phyloP scores from a whole-genome alignment of 2,329 filamentous ascomycete genomes.

The Dactylellina sp. region DNA sequence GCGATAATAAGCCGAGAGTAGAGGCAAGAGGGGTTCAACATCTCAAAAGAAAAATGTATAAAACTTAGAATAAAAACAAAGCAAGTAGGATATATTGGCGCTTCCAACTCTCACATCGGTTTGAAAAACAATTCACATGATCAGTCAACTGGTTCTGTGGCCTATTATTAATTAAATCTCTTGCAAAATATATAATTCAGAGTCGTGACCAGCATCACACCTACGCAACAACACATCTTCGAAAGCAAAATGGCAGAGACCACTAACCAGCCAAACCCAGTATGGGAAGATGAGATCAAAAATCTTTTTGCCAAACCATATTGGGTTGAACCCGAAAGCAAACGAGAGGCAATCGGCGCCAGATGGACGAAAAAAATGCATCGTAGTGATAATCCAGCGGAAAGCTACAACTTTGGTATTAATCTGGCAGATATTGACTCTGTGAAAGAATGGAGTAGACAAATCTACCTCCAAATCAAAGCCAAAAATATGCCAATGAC shows the following conservation, averaged over 20 bases:
- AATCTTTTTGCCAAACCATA: slow-evolving; percentile 47
- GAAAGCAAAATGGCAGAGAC: neutral
- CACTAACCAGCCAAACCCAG: slow-evolving; percentile 16
- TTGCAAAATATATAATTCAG: no score
- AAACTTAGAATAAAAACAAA: no score
- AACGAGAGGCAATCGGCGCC: slow-evolving; percentile 17
- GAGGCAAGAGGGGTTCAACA: no score
- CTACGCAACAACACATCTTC: neutral
- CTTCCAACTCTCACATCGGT: no score
- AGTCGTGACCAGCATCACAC: neutral
- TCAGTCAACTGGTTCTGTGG: no score
- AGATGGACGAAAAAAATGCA: slow-evolving; percentile 47
- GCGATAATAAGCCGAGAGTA: no score
- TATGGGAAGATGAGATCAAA: slow-evolving; percentile 51
- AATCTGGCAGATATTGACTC: slow-evolving; percentile 21
- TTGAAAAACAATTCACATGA: no score
- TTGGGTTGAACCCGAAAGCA: slow-evolving; percentile 29
- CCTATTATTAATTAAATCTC: no score
- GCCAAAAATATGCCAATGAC: slow-evolving; percentile 48
- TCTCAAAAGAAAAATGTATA: no score
- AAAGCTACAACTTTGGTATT: slow-evolving; percentile 23
- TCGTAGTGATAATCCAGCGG: neutral
- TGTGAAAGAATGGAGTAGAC: slow-evolving; percentile 28
- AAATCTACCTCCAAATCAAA: slow-evolving; percentile 47
- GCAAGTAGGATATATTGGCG: no score